Evolutionary conservation across 75 land plant species (phyloP), one percentile per base, ranked within the genome.

Genomic region (Picea sitchensis): DNA sequence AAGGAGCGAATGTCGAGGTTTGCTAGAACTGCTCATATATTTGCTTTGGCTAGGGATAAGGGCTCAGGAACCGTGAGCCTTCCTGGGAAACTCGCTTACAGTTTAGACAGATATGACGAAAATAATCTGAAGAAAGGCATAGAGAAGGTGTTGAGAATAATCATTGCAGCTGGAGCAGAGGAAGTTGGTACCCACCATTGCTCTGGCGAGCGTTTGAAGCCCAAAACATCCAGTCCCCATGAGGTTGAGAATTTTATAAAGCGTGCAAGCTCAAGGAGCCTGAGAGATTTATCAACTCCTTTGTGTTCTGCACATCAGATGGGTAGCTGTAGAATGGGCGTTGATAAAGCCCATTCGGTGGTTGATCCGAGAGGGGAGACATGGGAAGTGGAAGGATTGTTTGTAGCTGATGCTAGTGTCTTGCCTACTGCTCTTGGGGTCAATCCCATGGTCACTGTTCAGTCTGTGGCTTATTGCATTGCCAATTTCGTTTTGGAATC

Each of bases 381-480:
- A 13, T 95, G 98, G 96, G 98, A 95, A 58, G 95, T 89, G 58
- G 90, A 93, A 76, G 89, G 87, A 1, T 71, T 95, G 44, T 95
- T 65, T 77, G 83, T 93, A 31, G 90, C 91, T 0, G 98, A 95
- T 60, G 68, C 86, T 1, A 95, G 98, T 65, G 90, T 95, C 1
- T 69, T 95, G 20, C 98, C 98, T 12, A 86, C 92, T 2, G 96
- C 98, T 3, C 71, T 89, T 6, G 98, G 98, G 0, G 93, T 93
- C 59, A 95, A 95, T 68, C 98, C 98, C 51, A 95, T 95, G 98
- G 89, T 95, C 74, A 95, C 98, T 26, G 80, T 93, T 20, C 93
- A 91, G 79, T 85, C 98, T 44, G 83, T 93, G 51, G 86, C 96
- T 72, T 87, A 91, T 76, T 95, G 92, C 85, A 88, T 82, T 30